phyloP scores from a whole-genome alignment of 1,284 basidiomycete species.

The Grifola frondosa region DNA sequence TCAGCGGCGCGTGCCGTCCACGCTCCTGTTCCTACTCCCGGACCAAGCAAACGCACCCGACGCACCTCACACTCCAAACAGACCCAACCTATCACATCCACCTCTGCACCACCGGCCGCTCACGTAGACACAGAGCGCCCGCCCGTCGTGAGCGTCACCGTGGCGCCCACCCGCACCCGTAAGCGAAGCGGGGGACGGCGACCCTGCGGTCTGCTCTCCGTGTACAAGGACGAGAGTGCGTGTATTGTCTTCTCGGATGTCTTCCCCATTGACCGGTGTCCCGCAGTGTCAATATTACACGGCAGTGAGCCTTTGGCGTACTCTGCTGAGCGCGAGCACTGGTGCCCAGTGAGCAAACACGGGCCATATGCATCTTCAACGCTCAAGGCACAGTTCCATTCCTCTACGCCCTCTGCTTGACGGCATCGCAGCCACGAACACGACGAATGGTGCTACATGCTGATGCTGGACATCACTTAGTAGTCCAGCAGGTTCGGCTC shows the following conservation, averaged over 20 bases:
- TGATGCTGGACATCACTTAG: no score
- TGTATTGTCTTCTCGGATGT: slow-evolving; percentile 12
- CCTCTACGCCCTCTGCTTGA: no score
- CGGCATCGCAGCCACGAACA: no score
- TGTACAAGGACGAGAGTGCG: slow-evolving; percentile 30
- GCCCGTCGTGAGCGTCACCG: slow-evolving; percentile 28
- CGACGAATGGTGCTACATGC: no score
- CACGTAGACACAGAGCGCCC: slow-evolving; percentile 7
- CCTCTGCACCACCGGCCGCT: slow-evolving; percentile 3
- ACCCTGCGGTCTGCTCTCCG: slow-evolving; percentile 31
- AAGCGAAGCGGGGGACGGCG: slow-evolving; percentile 27
- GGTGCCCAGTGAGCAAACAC: no score
- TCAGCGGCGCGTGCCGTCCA: slow-evolving; percentile 25
- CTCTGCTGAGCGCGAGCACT: no score
- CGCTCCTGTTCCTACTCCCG: slow-evolving; percentile 6
- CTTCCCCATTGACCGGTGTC: no score
- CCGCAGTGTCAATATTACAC: no score
- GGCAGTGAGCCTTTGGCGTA: no score
- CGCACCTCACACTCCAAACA: slow-evolving; percentile 21
- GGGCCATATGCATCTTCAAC: no score
- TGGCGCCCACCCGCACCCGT: slow-evolving; percentile 22
- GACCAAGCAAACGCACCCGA: slow-evolving; percentile 11
- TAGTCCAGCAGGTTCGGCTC: no score
- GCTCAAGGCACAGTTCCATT: no score
- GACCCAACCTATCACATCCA: slow-evolving; percentile 16